Evolutionary conservation across 2,329 filamentous ascomycete species (phyloP).

Genomic region (Curvularia hawaiiensis): DNA sequence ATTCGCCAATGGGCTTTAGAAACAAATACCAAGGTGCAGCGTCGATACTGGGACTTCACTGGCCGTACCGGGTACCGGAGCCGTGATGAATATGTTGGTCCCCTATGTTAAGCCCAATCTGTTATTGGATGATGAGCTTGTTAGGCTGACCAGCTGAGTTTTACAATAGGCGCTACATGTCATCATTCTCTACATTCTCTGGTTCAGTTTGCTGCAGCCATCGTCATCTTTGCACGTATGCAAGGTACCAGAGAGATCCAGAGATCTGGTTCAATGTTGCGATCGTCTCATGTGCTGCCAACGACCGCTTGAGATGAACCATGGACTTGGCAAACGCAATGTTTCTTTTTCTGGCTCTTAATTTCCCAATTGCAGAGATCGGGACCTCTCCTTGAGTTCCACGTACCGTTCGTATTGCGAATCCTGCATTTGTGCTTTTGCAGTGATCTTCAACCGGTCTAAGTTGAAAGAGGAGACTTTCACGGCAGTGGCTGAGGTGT

Average conservation of each 20-base stretch:
- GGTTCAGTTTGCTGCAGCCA: background rate
- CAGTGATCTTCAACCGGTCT: background rate
- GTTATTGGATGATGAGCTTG: background rate
- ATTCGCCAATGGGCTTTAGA: background rate
- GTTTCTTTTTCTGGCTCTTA: conserved; percentile 1
- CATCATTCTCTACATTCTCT: background rate
- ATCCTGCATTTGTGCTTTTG: background rate
- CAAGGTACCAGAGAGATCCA: background rate
- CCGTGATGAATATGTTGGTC: background rate
- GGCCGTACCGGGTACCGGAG: background rate
- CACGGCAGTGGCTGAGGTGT: background rate
- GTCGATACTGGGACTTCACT: background rate
- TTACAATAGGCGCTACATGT: background rate
- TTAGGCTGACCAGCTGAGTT: background rate
- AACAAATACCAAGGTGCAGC: background rate
- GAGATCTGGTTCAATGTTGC: background rate
- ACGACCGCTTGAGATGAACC: conserved; percentile 5
- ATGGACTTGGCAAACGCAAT: conserved; percentile 7
- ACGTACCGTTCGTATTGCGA: background rate
- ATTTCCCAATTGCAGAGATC: background rate
- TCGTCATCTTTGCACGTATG: background rate
- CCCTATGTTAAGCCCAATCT: background rate
- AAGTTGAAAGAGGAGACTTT: background rate
- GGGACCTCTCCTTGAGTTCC: background rate
- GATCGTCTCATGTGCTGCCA: background rate